Evolutionary conservation across 495 filamentous ascomycete species (phyloP), one percentile per base, ranked within the genome.

Genomic region (Tuber calosporum): DNA sequence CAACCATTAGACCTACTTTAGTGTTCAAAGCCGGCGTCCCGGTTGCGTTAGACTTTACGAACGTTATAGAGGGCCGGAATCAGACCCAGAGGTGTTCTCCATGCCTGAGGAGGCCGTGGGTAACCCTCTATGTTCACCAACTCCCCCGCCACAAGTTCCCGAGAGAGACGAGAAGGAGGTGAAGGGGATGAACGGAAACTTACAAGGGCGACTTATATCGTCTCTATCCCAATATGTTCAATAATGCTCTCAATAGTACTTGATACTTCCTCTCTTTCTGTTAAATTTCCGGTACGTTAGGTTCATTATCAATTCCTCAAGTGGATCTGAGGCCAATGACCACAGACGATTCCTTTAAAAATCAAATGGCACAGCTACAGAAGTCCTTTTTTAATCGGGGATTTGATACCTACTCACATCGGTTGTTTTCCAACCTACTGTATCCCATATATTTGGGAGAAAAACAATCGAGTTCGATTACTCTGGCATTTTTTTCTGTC

Each of bases 391-490:
- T 62, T 37, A 73, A 74, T 74, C 70, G 66, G 76, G 76, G 66
- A 73, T 69, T 45, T 78, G 71, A 34, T 78, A 77, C 30, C 69
- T 72, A 2, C 78, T 77, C 26, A 69, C 87, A 88, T 86, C 34
- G 86, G 85, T 45, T 87, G 87, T 73, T 87, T 88, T 72, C 83
- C 88, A 0, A 69, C 88, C 20, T 88, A 88, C 69, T 86, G 87
- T 4, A 84, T 85, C 2, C 82, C 86, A 88, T 72, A 87, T 88
- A 72, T 88, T 86, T 83, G 87, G 85, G 4, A 86, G 86, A 36
- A 89, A 89, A 89, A 74, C 76, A 84, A 7, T 84, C 88, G n/a
- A 82, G 88, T 6, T 84, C 87, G 48, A 81, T 82, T 26, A 85
- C 85, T 1, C 78, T 88, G 7, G 84, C 80, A 1, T 85, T 87